Evolutionary conservation across 148 eudicot species (phyloP).

Genomic region (Oxyria digyna): DNA sequence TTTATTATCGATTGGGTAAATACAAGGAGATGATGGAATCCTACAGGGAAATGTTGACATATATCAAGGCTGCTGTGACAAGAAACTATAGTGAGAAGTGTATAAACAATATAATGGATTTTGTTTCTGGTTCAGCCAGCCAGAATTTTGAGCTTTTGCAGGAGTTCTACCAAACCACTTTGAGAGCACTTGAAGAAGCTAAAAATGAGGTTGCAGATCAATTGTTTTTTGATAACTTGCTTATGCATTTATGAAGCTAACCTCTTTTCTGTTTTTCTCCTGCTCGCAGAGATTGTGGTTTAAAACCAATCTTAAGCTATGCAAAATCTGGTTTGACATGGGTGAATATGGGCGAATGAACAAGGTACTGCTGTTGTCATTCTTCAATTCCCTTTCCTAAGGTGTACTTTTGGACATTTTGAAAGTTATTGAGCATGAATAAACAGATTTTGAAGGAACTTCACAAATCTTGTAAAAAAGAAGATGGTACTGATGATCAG

Average conservation of each 20-base stretch:
- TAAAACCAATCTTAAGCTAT: slow-evolving; percentile 94
- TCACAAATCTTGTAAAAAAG: slow-evolving; percentile 89
- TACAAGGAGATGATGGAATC: slow-evolving; percentile 97
- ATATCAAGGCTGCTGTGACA: slow-evolving; percentile 92
- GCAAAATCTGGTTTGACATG: slow-evolving; percentile 99
- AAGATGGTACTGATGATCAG: slow-evolving; percentile 96
- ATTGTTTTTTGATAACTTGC: not conserved
- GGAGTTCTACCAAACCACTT: slow-evolving; percentile 88
- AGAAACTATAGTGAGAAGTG: slow-evolving; percentile 97
- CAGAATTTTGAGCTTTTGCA: slow-evolving; percentile 85
- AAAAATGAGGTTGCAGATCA: slow-evolving; percentile 73
- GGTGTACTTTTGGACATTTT: not conserved
- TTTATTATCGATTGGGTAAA: slow-evolving; percentile 77
- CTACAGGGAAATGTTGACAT: slow-evolving; percentile 90
- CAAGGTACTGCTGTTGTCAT: slow-evolving; percentile 49
- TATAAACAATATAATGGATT: slow-evolving; percentile 97
- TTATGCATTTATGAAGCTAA: not conserved
- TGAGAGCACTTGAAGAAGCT: slow-evolving; percentile 97
- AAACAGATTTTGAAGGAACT: slow-evolving; percentile 94
- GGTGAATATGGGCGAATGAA: slow-evolving; percentile 97
- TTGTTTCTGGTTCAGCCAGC: slow-evolving; percentile 93
- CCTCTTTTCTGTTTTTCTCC: not conserved
- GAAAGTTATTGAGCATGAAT: slow-evolving; percentile 7
- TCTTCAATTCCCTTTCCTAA: not conserved
- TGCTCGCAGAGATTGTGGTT: slow-evolving; percentile 85